Conservation (phyloP, 2,329 filamentous ascomycete genomes). For the Magnaporthiopsis poae region DNA sequence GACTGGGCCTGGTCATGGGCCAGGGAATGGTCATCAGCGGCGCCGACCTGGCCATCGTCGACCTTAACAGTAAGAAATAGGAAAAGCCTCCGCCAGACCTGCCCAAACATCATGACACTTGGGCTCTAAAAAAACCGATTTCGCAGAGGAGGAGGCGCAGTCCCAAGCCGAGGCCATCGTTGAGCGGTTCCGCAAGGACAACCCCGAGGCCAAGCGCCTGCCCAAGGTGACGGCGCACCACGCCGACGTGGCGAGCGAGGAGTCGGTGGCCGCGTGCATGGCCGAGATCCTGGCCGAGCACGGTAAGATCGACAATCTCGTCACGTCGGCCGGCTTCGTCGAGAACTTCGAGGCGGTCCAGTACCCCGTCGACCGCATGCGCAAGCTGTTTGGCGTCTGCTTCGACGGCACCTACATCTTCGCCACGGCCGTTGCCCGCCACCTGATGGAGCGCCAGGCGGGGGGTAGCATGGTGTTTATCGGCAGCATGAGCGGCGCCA, state of each 20-base stretch:
- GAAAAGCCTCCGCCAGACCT: too few relatives aligned
- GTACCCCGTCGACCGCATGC: conserved; percentile 82
- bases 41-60: conserved; percentile 81
- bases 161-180: conserved; percentile 66
- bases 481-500: conserved; percentile 84
- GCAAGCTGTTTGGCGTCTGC: conserved; percentile 90
- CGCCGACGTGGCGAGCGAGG: conserved; percentile 72
- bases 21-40: conserved; percentile 84
- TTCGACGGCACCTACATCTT: conserved; percentile 88
- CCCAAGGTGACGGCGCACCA: conserved; percentile 85
- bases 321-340: conserved; percentile 92
- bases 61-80: conserved; percentile 66
- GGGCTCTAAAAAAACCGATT: background rate
- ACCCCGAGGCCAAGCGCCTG: conserved; percentile 62
- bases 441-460: conserved; percentile 72
- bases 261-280: conserved; percentile 67
- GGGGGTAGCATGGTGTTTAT: conserved; percentile 86
- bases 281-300: conserved; percentile 60
- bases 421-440: conserved; percentile 72
- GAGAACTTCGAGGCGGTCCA: conserved; percentile 89
- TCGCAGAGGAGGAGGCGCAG: conserved; percentile 68
- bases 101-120: too few relatives aligned
- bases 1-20: conserved; percentile 83
- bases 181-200: conserved; percentile 66
- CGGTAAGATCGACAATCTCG: conserved; percentile 78